Evolutionary conservation across 2,329 filamentous ascomycete genomes (phyloP), one percentile per base, ranked within the genome.

Genomic region (Sclerotinia subarctica): DNA sequence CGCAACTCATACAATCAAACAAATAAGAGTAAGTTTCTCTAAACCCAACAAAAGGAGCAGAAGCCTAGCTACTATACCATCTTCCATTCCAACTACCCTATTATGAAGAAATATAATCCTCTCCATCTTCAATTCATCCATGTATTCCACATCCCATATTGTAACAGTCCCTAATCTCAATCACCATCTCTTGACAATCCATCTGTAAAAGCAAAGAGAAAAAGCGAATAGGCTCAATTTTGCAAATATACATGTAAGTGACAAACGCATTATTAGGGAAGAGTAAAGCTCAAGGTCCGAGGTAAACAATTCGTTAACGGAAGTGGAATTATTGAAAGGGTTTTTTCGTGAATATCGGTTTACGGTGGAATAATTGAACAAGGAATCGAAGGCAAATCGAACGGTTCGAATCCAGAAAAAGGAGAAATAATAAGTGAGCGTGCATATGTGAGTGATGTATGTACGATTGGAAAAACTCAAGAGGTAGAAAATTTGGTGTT

Each of bases 281-380:
- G 35, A 58, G 54, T 49, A 38, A 63, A 26, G 15, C 59, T 60
- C 32, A 59, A 17, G 44, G 29, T 66, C 44, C 44, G 63, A 38
- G 21, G 42, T 29, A 59, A 66, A 26, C 42, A 13, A 58, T 51
- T 49, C 32, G 47, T 59, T 58, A 29, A 47, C 49, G 21, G 42
- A 59, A 38, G 44, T 24, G 46, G 21, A 42, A 51, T 32, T 38
- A 60, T 58, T 65, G n/a, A 59, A 58, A 66, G 49, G n/a, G 29
- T 13, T 1, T 38, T 38, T 51, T 60, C 32, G 59, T 63, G 46
- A 52, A 63, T 42, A 38, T 17, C 56, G 32, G 32, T 66, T n/a
- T 60, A 66, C 49, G 44, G 24, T 66, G 64, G 46, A 52, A 60
- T 60, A 44, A 24, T 49, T 29, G 53, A 38, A 64, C 49, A 38